Conservation (phyloP, 257 asterid species). For the Fraxinus quadrangulata region DNA sequence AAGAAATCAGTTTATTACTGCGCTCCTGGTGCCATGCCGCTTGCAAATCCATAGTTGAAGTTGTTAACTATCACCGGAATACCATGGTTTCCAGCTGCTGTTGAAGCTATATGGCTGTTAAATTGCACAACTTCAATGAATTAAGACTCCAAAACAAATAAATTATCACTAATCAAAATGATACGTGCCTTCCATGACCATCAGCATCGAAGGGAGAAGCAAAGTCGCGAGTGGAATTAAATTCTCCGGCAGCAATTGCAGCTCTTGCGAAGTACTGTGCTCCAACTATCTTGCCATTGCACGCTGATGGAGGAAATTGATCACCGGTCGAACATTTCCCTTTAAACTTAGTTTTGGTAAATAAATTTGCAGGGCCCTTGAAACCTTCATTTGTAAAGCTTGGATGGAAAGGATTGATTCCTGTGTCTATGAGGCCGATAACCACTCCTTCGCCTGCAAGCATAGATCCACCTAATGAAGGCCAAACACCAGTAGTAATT, state of each 20-base stretch:
- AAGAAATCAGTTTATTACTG: conserved; percentile 35
- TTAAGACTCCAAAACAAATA: conserved; percentile 10
- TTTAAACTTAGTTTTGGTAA: conserved; percentile 39
- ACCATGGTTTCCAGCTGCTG: conserved; percentile 68
- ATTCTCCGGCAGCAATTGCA: conserved; percentile 62
- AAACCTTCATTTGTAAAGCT: conserved; percentile 43
- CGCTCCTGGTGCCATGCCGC: conserved; percentile 86
- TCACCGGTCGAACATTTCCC: conserved; percentile 59
- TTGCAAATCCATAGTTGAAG: conserved; percentile 63
- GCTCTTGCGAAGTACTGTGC: conserved; percentile 70
- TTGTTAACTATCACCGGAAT: conserved; percentile 49
- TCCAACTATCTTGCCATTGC: conserved; percentile 65
- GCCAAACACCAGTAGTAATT: conserved; percentile 56
- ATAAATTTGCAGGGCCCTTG: not conserved
- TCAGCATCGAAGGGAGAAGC: conserved; percentile 73
- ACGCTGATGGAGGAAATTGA: conserved; percentile 51
- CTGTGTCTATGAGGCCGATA: conserved; percentile 71
- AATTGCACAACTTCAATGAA: conserved; percentile 22
- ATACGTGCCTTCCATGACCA: conserved; percentile 75
- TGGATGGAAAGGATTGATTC: conserved; percentile 65
- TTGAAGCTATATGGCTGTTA: conserved; percentile 74
- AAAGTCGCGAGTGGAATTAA: conserved; percentile 49
- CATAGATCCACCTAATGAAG: conserved; percentile 49
- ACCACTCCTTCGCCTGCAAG: conserved; percentile 61
- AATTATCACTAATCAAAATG: conserved; percentile 1